Evolutionary conservation across 2,329 filamentous ascomycete species (phyloP).

Genomic region (Colletotrichum karsti): DNA sequence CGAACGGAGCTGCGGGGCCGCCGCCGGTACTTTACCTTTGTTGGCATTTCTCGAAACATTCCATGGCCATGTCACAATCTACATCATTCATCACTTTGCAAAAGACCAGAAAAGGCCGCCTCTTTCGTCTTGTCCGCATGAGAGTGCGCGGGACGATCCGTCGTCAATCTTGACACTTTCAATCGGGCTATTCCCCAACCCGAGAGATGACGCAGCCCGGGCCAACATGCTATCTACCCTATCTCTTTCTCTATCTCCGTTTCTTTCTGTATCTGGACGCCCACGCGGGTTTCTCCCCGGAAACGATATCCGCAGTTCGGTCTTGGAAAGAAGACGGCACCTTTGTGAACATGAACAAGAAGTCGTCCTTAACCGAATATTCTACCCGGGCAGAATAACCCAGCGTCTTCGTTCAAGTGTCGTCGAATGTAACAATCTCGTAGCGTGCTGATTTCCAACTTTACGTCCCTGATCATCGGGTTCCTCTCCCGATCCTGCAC

Average conservation of each 20-base stretch:
- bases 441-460: not conserved
- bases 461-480: not conserved
- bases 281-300: too few relatives aligned
- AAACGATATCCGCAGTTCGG: not conserved
- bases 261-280: too few relatives aligned
- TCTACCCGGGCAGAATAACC: conserved; percentile 22
- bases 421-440: not conserved
- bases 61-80: not conserved
- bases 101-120: not conserved
- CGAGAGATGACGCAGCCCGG: not conserved
- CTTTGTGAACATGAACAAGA: too few relatives aligned
- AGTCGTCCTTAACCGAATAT: not conserved
- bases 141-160: not conserved
- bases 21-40: not conserved
- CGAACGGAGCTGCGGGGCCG: not conserved
- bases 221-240: not conserved
- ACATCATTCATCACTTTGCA: not conserved
- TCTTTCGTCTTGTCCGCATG: not conserved
- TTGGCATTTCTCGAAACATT: not conserved
- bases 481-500: not conserved
- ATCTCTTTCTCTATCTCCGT: too few relatives aligned
- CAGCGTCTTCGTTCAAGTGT: not conserved
- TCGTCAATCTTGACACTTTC: not conserved
- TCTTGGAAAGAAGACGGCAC: too few relatives aligned
- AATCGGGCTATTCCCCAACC: too few relatives aligned